Evolutionary conservation across 495 filamentous ascomycete genomes (phyloP).

Genomic region (Entonaema liquescens): DNA sequence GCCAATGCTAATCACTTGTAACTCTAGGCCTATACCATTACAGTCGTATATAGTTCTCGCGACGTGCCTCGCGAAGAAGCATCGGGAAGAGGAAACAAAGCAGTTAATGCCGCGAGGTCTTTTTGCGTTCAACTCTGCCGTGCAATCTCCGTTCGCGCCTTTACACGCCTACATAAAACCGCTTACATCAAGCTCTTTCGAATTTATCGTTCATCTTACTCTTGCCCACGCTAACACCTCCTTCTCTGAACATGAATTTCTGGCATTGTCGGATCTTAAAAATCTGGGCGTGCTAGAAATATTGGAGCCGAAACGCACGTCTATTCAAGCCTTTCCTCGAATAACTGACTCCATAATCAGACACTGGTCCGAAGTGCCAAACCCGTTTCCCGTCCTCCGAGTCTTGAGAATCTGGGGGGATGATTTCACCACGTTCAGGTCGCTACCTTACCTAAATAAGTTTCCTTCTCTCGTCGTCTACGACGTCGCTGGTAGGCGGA

Average conservation of each 20-base stretch:
- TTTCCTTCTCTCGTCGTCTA: conserved; percentile 44
- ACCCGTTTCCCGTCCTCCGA: conserved; percentile 44
- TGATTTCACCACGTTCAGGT: conserved; percentile 23
- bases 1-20: background rate
- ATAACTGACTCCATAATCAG: conserved; percentile 45
- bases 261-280: conserved; percentile 39
- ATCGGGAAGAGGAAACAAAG: background rate
- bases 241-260: conserved; percentile 37
- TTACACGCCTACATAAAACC: conserved; percentile 39
- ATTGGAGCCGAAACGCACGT: conserved; percentile 6
- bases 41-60: conserved; percentile 40
- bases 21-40: conserved; percentile 14
- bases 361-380: conserved; percentile 39
- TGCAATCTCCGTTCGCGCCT: conserved; percentile 15
- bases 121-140: conserved; percentile 7
- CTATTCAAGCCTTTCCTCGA: background rate
- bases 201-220: conserved; percentile 45
- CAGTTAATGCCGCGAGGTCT: background rate
- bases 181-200: conserved; percentile 23
- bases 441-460: conserved; percentile 33
- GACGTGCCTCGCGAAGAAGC: background rate
- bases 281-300: conserved; percentile 49
- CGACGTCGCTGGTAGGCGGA: conserved; percentile 28
- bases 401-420: conserved; percentile 42
- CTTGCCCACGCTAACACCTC: conserved; percentile 24